Evolutionary conservation across 306 rosid genomes (phyloP), one percentile per base, ranked within the genome.

Genomic region (Gynostemma pentaphyllum): DNA sequence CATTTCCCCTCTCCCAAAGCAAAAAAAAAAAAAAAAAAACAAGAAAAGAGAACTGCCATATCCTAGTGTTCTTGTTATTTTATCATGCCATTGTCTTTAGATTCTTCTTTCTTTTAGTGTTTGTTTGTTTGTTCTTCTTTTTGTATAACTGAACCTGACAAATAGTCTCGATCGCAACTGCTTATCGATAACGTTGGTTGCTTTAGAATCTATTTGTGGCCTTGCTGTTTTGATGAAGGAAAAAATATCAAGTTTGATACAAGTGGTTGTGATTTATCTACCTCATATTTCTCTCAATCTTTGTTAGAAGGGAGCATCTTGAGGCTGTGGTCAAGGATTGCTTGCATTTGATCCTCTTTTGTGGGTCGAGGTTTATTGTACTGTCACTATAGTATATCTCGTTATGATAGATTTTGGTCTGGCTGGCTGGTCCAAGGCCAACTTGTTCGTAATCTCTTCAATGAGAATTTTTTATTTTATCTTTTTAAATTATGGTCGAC

Each of bases 141-240:
- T n/a, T n/a, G 64, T 57, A 32, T 19, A 11, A 57, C 64, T 36
- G 64, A 57, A 57, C 64, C 64, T 57, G 36, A 57, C 64, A 57
- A 57, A 45, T 45, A 32, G 64, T 57, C 64, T 57, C 45, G 64
- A 28, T 57, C 64, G 2, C 45, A 32, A 5, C 45, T 19, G 45
- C 18, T 57, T 36, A 57, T 32, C 21, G 64, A 57, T 57, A 57
- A 57, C 5, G 45, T 19, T 0, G 45, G 30, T 34, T 57, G 32
- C 16, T 12, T 36, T 29, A 15, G 4, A 18, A 57, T 57, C 10
- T 45, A 14, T 36, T 5, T 57, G 45, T 57, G 61, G 64, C 5
- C 45, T 10, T 57, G 2, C 28, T 36, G 45, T 36, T 18, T 32
- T 34, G 45, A 16, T 24, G 32, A 36, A 11, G 64, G n/a, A n/a